A percentile compares a stretch with the other conserved stretches of the same genome.
These are phyloP conservation scores for Kluyveromyces marxianus DNA, from an alignment of 1,139 yeast species.

Conservation along the genomic window DNA sequence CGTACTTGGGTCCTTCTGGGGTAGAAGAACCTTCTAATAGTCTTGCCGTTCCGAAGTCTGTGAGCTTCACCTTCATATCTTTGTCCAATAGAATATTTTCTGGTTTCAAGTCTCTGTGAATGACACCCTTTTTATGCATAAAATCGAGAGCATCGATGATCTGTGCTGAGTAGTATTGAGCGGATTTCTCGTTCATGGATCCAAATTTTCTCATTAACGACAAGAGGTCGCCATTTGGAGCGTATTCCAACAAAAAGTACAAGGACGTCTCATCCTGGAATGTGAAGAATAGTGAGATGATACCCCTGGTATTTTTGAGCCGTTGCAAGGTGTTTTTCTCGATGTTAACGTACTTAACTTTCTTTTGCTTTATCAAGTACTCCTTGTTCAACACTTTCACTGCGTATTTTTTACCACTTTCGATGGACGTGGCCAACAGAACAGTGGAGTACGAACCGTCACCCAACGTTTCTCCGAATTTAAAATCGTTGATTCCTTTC, in stretches of 20 bases:
- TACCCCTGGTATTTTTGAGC: conserved; percentile 55
- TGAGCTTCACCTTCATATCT: conserved; percentile 75
- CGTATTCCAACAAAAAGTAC: conserved; percentile 71
- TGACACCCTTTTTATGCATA: conserved; percentile 76
- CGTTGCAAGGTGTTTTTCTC: conserved; percentile 71
- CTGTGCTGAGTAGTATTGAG: conserved; percentile 59
- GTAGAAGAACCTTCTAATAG: conserved; percentile 41
- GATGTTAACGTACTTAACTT: conserved; percentile 70
- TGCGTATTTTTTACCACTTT: conserved; percentile 53
- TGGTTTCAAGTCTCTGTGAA: conserved; percentile 93
- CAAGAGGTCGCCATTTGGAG: conserved; percentile 70
- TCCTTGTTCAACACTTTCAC: conserved; percentile 67
- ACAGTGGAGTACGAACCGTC: conserved; percentile 83
- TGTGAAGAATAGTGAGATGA: conserved; percentile 65
- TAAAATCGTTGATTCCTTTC: conserved; percentile 59
- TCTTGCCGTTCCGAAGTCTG: conserved; percentile 99
- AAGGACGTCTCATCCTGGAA: conserved; percentile 69
- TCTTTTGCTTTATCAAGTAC: conserved; percentile 70
- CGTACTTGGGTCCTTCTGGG: conserved; percentile 41
- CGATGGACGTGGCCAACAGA: conserved; percentile 55
- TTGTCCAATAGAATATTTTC: conserved; percentile 80
- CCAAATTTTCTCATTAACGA: conserved; percentile 54
- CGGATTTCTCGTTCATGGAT: conserved; percentile 46
- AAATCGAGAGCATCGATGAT: conserved; percentile 78
- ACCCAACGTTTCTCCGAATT: conserved; percentile 64